Conservation (phyloP, 768 basidiomycete species). For the Pisolithus microcarpus region DNA sequence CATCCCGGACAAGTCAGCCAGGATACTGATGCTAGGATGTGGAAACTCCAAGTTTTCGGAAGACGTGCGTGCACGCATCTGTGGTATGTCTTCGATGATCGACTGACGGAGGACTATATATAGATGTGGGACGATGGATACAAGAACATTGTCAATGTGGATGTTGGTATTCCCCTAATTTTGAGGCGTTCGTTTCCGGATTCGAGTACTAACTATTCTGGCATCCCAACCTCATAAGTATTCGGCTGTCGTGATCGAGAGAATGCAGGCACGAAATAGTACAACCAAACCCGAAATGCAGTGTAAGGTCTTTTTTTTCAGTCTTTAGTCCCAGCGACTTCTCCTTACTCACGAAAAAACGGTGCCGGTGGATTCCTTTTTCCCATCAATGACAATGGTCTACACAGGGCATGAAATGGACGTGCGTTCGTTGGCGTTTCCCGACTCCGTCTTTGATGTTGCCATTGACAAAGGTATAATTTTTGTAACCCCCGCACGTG, state of each 20-base stretch:
- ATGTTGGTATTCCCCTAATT: conserved; percentile 39
- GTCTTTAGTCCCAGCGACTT: background rate
- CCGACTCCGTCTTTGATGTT: conserved; percentile 58
- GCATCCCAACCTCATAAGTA: conserved; percentile 39
- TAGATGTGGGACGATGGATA: conserved; percentile 90
- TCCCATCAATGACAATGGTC: background rate
- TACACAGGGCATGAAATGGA: conserved; percentile 78
- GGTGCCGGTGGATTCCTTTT: conserved; percentile 10
- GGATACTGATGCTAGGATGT: conserved; percentile 77
- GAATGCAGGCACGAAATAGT: conserved; percentile 56
- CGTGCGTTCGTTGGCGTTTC: conserved; percentile 57
- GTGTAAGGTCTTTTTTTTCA: conserved; percentile 37
- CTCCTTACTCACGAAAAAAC: background rate
- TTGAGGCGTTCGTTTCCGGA: background rate
- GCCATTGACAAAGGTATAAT: conserved; percentile 72
- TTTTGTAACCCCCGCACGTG: background rate
- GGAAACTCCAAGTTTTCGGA: conserved; percentile 79
- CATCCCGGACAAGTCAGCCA: conserved; percentile 52
- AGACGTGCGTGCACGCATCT: conserved; percentile 40
- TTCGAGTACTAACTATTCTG: background rate
- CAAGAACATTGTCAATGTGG: conserved; percentile 69
- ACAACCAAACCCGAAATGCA: conserved; percentile 56
- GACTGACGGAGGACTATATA: conserved; percentile 4
- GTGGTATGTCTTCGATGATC: background rate
- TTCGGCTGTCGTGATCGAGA: conserved; percentile 64